Conservation (phyloP, 371 early-diverging fungal species). For the Actinomortierella wolfii region DNA sequence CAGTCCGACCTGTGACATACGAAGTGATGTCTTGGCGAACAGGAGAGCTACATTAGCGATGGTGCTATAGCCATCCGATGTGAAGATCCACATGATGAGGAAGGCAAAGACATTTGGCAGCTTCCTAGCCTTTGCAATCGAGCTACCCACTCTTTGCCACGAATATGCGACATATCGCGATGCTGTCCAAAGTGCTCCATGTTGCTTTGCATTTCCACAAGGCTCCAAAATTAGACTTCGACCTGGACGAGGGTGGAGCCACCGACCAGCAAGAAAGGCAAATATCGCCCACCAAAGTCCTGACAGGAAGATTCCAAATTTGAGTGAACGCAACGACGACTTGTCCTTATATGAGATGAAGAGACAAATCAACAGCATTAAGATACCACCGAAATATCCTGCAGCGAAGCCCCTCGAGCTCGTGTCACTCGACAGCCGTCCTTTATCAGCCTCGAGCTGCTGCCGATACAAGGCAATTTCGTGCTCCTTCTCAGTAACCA, state of each 20-base stretch:
- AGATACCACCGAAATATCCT: conserved; percentile 48
- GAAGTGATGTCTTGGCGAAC: conserved; percentile 38
- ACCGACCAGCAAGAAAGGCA: conserved; percentile 32
- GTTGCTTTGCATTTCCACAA: conserved; percentile 11
- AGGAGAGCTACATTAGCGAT: conserved; percentile 42
- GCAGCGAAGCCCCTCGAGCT: conserved; percentile 51
- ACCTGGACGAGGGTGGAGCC: conserved; percentile 44
- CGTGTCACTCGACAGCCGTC: conserved; percentile 46
- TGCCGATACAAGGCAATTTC: neutral
- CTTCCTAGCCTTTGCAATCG: conserved; percentile 39
- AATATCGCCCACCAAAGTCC: conserved; percentile 50
- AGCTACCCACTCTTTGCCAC: conserved; percentile 38
- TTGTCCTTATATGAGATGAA: conserved; percentile 31
- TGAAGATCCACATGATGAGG: conserved; percentile 38
- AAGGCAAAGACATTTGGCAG: conserved; percentile 42
- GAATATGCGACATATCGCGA: conserved; percentile 32
- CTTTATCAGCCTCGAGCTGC: conserved; percentile 30
- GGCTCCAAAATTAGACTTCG: conserved; percentile 23
- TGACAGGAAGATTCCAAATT: conserved; percentile 42
- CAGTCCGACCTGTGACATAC: conserved; percentile 23
- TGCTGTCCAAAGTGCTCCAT: conserved; percentile 19
- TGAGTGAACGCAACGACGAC: conserved; percentile 34
- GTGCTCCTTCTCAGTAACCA: conserved; percentile 1
- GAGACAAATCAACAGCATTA: conserved; percentile 47
- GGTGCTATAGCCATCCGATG: conserved; percentile 45